Conservation (phyloP, 495 filamentous ascomycete species). For the Lindgomyces ingoldianus region DNA sequence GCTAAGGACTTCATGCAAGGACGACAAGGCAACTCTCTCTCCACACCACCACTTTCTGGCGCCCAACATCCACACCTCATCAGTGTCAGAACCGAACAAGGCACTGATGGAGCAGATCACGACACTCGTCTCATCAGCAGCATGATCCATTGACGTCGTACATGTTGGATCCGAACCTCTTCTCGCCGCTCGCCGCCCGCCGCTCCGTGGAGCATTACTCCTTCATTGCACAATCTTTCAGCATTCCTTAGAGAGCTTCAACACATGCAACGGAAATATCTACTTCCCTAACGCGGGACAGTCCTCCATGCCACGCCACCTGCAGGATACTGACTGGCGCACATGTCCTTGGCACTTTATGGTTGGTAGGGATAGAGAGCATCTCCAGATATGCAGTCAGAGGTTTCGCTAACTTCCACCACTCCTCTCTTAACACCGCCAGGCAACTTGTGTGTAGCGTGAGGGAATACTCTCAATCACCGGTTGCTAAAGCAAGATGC, state of each 20-base stretch:
- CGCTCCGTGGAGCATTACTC: constrained; percentile 3
- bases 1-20: constrained; percentile 21
- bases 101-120: constrained; percentile 24
- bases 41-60: constrained; percentile 2
- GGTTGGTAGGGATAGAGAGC: background rate
- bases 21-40: background rate
- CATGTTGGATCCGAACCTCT: background rate
- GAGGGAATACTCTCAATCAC: background rate
- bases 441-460: background rate
- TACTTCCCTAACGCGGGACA: background rate
- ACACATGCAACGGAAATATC: constrained; percentile 7
- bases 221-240: constrained; percentile 10
- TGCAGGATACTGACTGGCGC: background rate
- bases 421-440: background rate
- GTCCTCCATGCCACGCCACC: background rate
- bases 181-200: background rate
- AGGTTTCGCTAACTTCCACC: constrained; percentile 1
- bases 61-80: background rate
- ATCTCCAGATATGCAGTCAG: background rate
- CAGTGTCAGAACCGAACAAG: background rate
- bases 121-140: constrained; percentile 4
- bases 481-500: constrained; percentile 30
- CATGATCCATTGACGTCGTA: constrained; percentile 19
- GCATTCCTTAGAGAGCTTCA: constrained; percentile 3
- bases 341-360: background rate